Conservation (phyloP, 78 protist species). For the Planoprotostelium fungivorum region DNA sequence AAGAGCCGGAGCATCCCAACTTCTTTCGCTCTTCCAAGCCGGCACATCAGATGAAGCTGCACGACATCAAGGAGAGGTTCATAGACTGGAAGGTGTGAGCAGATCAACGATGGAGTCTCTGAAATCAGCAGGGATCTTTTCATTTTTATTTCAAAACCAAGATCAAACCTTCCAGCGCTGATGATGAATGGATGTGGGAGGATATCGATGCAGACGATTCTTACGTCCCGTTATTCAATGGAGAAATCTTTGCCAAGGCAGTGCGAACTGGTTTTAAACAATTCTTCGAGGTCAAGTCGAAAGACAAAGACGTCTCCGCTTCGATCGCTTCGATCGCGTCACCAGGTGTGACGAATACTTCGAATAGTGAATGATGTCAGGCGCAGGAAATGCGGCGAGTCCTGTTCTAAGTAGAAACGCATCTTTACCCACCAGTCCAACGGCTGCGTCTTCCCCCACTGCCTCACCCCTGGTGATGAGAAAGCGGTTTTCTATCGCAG, state of each 20-base stretch:
- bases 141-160: background rate
- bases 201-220: background rate
- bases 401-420: too few species aligned
- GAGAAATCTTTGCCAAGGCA: background rate
- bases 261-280: background rate
- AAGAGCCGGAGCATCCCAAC: background rate
- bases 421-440: too few species aligned
- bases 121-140: background rate
- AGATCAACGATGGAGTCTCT: background rate
- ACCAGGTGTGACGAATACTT: background rate
- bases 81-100: background rate
- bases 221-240: background rate
- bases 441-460: background rate
- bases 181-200: background rate
- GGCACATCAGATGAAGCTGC: background rate
- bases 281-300: background rate
- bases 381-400: background rate
- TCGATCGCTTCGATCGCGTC: background rate
- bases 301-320: background rate
- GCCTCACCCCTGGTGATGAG: background rate
- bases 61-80: background rate
- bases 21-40: background rate
- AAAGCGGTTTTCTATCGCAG: background rate
- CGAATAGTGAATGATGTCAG: background rate
- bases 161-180: background rate